phyloP scores from a whole-genome alignment of 345 rosid genomes.

The Viola odorata region DNA sequence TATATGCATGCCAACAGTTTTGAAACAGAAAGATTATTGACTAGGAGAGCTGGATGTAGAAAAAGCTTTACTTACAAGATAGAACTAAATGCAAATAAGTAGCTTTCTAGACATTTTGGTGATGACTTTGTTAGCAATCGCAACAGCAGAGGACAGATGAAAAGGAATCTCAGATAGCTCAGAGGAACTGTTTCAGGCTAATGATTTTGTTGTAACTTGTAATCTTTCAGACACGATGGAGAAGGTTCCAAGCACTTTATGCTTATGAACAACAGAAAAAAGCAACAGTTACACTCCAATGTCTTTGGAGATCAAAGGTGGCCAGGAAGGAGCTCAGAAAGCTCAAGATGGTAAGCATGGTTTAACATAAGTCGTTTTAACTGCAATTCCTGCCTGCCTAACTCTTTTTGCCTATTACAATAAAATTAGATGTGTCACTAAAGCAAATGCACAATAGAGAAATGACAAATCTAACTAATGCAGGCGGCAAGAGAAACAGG shows the following conservation, averaged over 20 bases:
- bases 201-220: neutral
- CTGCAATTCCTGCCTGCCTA: neutral
- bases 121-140: no score
- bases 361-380: neutral
- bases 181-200: neutral
- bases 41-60: no score
- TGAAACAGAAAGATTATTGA: no score
- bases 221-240: conserved; percentile 43
- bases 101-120: no score
- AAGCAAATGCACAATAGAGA: neutral
- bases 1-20: no score
- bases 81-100: neutral
- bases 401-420: neutral
- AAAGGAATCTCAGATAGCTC: neutral
- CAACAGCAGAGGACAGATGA: no score
- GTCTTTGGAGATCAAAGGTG: conserved; percentile 54
- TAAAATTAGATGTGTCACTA: neutral
- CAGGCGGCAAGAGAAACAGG: conserved; percentile 76
- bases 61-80: no score
- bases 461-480: conserved; percentile 2
- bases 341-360: conserved; percentile 43
- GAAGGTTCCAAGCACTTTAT: conserved; percentile 41
- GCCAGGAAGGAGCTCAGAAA: conserved; percentile 60
- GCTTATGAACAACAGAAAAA: conserved; percentile 38
- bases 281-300: conserved; percentile 47